Base-by-base conservation (phyloP, 129 eudicot genomes). In the Pseudognaphalium luteoalbum region DNA sequence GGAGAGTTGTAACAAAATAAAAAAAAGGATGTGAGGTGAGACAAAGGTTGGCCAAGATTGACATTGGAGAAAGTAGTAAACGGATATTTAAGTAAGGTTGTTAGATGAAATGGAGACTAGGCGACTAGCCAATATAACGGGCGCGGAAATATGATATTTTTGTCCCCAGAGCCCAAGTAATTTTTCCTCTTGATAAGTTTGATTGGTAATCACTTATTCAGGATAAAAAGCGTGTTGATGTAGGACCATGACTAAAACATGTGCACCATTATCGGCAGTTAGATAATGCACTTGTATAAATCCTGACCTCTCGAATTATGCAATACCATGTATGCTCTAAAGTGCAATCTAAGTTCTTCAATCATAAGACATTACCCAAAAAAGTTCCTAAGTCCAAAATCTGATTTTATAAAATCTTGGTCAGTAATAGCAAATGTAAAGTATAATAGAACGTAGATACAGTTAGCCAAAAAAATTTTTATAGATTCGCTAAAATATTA, bases 321-420 rank as follows among this genome's bases (percentile, higher is more conserved):
- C 10, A 14, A 58, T 57, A 41, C 39, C 54, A 22, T 21, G 58
- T 73, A 14, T 33, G 28, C 41, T 73, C 20, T 58, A 74, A 74
- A 25, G 20, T 22, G 58, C 30, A 51, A 51, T 19, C 75, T 52
- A 71, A 16, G 32, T 51, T 10, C 16, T 71, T 51, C 12, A 56
- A 54, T 72, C 3, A 44, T 16, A 5, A 4, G 8, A 51, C n/a
- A 28, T 52, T 32, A 52, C 44, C 54, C 21, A 6, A 5, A 32
- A 6, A 4, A 44, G 35, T 12, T 11, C 17, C 37, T 1, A 42
- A 68, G 21, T 68, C 57, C 20, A 52, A 34, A 14, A 44, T 44
- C 3, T 44, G 17, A 44, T 44, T 44, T 14, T 44, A 44, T 11
- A 44, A 14, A 12, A 44, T 44, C 4, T 2, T 12, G 16, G 5